Conservation (phyloP, 148 eudicot species). For the Silene conica region DNA sequence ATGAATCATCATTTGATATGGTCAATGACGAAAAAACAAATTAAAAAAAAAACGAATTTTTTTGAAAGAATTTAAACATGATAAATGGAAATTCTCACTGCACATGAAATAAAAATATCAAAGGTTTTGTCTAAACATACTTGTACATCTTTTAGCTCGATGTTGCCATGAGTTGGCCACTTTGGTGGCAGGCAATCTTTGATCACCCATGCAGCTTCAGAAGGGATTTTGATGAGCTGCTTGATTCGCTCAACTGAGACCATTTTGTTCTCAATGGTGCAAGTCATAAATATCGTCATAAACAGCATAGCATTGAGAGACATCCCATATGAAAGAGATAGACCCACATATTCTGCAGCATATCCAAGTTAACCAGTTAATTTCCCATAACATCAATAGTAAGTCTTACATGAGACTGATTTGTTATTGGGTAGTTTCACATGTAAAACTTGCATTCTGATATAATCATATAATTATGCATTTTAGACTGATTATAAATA, state of each 20-base stretch:
- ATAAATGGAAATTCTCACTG: neutral
- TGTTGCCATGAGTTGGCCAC: conserved; percentile 73
- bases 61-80: no score
- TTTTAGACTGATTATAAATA: neutral
- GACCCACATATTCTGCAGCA: conserved; percentile 66
- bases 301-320: conserved; percentile 64
- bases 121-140: conserved; percentile 22
- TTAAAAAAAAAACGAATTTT: no score
- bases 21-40: no score
- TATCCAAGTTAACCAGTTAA: conserved; percentile 4
- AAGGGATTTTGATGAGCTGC: conserved; percentile 66
- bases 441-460: neutral
- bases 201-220: conserved; percentile 78
- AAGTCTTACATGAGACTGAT: neutral
- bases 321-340: conserved; percentile 79
- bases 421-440: neutral
- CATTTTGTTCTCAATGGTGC: conserved; percentile 83
- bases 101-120: neutral
- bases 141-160: conserved; percentile 66
- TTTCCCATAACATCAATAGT: neutral
- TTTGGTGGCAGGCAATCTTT: conserved; percentile 53
- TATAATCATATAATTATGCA: neutral
- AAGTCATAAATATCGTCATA: conserved; percentile 67
- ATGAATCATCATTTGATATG: no score
- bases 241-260: conserved; percentile 91